Conservation (phyloP, 768 basidiomycete genomes). For the Erythrobasidium yunnanense region DNA sequence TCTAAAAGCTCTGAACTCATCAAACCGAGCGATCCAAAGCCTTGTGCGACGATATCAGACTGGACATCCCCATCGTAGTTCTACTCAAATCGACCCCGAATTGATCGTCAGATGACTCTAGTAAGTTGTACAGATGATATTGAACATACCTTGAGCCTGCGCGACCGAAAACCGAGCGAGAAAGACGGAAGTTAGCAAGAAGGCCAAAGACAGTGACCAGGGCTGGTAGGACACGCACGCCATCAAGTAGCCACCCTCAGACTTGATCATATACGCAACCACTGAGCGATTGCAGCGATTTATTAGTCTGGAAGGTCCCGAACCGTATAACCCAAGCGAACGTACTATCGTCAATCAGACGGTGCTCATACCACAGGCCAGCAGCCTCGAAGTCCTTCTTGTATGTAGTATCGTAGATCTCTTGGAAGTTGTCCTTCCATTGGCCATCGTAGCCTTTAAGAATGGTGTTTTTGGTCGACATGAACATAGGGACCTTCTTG, state of each 20-base stretch:
- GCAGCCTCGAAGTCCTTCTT: conserved; percentile 42
- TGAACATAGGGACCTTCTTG: conserved; percentile 46
- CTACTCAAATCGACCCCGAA: too few relatives aligned
- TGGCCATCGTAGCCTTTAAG: conserved; percentile 95
- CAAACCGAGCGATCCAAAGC: conserved; percentile 92
- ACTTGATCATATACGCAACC: conserved; percentile 64
- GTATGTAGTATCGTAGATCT: conserved; percentile 67
- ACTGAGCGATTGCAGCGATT: conserved; percentile 36
- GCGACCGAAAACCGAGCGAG: too few relatives aligned
- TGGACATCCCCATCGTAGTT: conserved; percentile 25
- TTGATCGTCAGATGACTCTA: too few relatives aligned
- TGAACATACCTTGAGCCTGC: too few relatives aligned
- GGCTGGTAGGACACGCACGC: too few relatives aligned
- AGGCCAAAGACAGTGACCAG: too few relatives aligned
- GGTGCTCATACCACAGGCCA: conserved; percentile 61
- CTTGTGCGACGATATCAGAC: conserved; percentile 66
- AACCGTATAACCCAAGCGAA: background rate
- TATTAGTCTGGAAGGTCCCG: too few relatives aligned
- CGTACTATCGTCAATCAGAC: conserved; percentile 67
- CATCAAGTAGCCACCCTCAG: conserved; percentile 77
- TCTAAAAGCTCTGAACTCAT: conserved; percentile 68
- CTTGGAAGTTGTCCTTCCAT: conserved; percentile 97
- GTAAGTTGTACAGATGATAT: too few relatives aligned
- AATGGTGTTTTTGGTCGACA: conserved; percentile 64
- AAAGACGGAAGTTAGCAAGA: too few relatives aligned